phyloP scores from a whole-genome alignment of 2,329 filamentous ascomycete genomes.

The Fusarium sp. region DNA sequence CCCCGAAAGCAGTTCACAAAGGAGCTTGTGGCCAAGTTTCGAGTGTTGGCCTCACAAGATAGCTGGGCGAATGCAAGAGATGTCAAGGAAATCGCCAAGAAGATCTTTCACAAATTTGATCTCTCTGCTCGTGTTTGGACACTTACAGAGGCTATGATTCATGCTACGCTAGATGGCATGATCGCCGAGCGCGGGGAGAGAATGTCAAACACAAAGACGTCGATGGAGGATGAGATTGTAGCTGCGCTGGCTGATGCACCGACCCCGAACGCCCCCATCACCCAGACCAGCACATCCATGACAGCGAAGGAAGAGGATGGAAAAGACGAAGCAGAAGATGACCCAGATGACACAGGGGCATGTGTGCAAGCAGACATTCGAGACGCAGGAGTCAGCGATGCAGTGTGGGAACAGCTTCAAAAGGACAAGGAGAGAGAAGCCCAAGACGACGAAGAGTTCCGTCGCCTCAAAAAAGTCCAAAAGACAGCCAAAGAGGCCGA shows the following conservation, averaged over 20 bases:
- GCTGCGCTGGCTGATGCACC: background rate
- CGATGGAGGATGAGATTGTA: rapidly evolving
- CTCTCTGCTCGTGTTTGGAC: conserved; percentile 16
- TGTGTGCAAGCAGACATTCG: conserved; percentile 49
- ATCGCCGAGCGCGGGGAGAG: conserved; percentile 24
- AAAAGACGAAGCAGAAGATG: background rate
- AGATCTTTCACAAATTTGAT: conserved; percentile 60
- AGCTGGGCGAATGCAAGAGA: conserved; percentile 78
- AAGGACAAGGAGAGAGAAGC: conserved; percentile 60
- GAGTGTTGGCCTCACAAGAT: conserved; percentile 57
- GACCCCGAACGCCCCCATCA: background rate
- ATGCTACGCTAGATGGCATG: conserved; percentile 45
- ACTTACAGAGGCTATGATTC: conserved; percentile 39
- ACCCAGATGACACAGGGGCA: background rate
- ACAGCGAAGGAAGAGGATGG: background rate
- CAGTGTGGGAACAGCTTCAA: conserved; percentile 73
- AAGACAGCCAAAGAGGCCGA: conserved; percentile 49
- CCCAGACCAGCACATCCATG: background rate
- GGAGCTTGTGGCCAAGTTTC: conserved; percentile 53
- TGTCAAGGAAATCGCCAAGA: conserved; percentile 68
- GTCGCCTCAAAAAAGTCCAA: conserved; percentile 51
- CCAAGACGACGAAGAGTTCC: conserved; percentile 57
- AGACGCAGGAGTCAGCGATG: conserved; percentile 73
- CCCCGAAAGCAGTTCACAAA: conserved; percentile 20
- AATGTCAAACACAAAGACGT: conserved; percentile 30